phyloP scores from a whole-genome alignment of 2,329 filamentous ascomycete species.

The Penicillium hesseltinei region DNA sequence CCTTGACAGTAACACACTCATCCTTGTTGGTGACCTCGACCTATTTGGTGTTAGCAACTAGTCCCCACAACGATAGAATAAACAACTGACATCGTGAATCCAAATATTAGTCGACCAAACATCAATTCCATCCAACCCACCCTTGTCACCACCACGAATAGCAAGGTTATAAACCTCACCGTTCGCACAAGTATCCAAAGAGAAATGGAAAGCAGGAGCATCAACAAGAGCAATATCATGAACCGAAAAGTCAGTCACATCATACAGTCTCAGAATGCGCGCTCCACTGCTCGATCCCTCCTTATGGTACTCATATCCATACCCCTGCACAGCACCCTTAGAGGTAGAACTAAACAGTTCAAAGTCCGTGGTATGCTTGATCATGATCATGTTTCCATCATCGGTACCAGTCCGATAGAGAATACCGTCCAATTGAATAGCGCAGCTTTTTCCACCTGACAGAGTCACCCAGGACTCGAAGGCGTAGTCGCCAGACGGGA shows the following conservation, averaged over 20 bases:
- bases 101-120: not conserved
- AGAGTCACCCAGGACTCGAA: not conserved
- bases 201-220: not conserved
- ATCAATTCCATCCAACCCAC: not conserved
- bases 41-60: not conserved
- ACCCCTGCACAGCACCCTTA: not conserved
- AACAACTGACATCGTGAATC: not conserved
- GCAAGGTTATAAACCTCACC: not conserved
- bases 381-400: not conserved
- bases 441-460: not conserved
- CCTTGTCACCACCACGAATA: not conserved
- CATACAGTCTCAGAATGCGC: not conserved
- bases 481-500: not conserved
- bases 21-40: not conserved
- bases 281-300: not conserved
- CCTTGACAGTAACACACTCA: not conserved
- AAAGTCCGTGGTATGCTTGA: not conserved
- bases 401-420: not conserved
- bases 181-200: not conserved
- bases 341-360: not conserved
- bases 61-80: not conserved
- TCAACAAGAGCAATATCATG: not conserved
- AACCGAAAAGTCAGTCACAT: not conserved
- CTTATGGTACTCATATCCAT: not conserved
- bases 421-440: not conserved